These are phyloP conservation scores for Annona squamosa DNA, from an alignment of 164 flowering plant species.

Conservation along the genomic window DNA sequence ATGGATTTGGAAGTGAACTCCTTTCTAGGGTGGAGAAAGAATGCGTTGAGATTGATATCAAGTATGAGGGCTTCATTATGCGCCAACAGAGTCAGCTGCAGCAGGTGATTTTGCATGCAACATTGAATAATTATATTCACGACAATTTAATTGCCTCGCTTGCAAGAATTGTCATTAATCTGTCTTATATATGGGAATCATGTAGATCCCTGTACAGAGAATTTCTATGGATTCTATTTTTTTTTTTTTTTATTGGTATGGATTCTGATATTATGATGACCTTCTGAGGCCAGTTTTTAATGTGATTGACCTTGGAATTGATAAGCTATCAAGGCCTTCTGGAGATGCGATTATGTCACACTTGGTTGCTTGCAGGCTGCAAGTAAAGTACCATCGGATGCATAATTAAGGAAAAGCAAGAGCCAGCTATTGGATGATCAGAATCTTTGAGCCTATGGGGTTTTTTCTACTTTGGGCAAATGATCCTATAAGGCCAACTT, in stretches of 20 bases:
- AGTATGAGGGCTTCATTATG: constrained; percentile 87
- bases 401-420: not conserved
- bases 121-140: not conserved
- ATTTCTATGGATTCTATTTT: not conserved
- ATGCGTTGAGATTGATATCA: constrained; percentile 89
- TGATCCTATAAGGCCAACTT: too few relatives aligned
- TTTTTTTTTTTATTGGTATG: too few relatives aligned
- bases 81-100: constrained; percentile 82
- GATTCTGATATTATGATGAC: not conserved
- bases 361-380: too few relatives aligned
- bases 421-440: not conserved
- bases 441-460: not conserved
- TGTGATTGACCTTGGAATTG: not conserved
- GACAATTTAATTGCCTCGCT: not conserved
- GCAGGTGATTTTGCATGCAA: constrained; percentile 41
- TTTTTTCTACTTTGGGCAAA: too few relatives aligned
- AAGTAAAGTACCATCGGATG: not conserved
- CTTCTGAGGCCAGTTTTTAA: not conserved
- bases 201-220: not conserved
- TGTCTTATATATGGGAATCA: not conserved
- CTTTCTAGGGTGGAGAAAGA: constrained; percentile 70
- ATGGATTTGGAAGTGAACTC: constrained; percentile 73
- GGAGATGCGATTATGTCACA: not conserved
- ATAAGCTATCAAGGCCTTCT: not conserved
- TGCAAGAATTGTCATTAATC: not conserved